These are phyloP conservation scores for Phytophthora pluvialis DNA, from an alignment of 352 stramenopile species.

Conservation along the genomic window DNA sequence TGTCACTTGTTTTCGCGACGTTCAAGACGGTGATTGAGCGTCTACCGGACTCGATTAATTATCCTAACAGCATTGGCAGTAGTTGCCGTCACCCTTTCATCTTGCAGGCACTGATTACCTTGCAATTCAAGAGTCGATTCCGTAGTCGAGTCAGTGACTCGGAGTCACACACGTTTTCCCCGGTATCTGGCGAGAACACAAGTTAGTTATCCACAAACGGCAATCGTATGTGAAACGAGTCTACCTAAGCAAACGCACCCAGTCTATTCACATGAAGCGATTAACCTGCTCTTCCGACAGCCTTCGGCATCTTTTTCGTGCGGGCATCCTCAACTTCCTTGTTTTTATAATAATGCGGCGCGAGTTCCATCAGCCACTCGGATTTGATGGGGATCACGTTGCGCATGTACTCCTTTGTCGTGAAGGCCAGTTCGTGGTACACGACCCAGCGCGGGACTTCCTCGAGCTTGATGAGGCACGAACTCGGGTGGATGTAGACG, in stretches of 20 bases:
- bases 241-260: not conserved
- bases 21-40: too few relatives aligned
- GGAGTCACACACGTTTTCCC: too few relatives aligned
- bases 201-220: too few relatives aligned
- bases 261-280: slow-evolving; percentile 13
- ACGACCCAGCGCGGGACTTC: slow-evolving; percentile 95
- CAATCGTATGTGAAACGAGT: too few relatives aligned
- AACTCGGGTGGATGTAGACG: slow-evolving; percentile 99
- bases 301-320: slow-evolving; percentile 98
- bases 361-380: slow-evolving; percentile 98
- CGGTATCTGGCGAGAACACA: too few relatives aligned
- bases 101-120: too few relatives aligned
- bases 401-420: slow-evolving; percentile 99
- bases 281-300: slow-evolving; percentile 50
- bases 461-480: slow-evolving; percentile 93
- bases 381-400: slow-evolving; percentile 96
- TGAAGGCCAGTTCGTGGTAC: slow-evolving; percentile 99
- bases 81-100: too few relatives aligned
- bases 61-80: too few relatives aligned
- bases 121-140: too few relatives aligned
- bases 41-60: too few relatives aligned
- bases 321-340: slow-evolving; percentile 96
- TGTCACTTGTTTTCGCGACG: too few relatives aligned
- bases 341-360: slow-evolving; percentile 99
- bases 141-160: too few relatives aligned